A percentile compares a stretch with the other conserved stretches of the same genome.
These are phyloP conservation scores for Neopestalotiopsis sp. DNA, from an alignment of 2,329 filamentous ascomycete genomes.

Conservation along the genomic window DNA sequence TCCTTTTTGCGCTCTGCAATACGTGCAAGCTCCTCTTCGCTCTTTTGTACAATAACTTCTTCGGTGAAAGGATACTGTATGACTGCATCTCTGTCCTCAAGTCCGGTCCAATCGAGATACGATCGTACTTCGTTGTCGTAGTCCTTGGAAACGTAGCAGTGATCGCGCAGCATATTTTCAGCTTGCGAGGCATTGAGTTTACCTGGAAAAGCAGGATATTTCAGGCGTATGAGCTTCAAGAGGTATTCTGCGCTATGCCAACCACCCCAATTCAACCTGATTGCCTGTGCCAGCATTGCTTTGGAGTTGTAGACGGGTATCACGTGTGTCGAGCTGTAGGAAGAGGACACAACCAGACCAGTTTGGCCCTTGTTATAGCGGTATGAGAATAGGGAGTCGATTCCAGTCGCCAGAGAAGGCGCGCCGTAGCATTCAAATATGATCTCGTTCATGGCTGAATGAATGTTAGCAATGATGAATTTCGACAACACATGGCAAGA, in stretches of 20 bases:
- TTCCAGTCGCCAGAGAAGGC: conserved; percentile 89
- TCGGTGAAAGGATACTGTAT: conserved; percentile 95
- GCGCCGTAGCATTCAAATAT: conserved; percentile 95
- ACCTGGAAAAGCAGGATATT: conserved; percentile 87
- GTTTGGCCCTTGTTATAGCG: conserved; percentile 87
- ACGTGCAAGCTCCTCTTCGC: conserved; percentile 87
- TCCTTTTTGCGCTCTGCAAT: conserved; percentile 96
- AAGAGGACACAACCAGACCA: conserved; percentile 89
- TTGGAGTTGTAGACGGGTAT: conserved; percentile 92
- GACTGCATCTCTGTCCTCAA: conserved; percentile 87
- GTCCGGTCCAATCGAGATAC: conserved; percentile 88
- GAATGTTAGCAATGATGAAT: conserved; percentile 7
- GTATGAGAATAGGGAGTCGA: conserved; percentile 97
- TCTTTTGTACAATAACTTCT: conserved; percentile 88
- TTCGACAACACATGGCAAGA: not conserved
- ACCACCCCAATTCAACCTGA: conserved; percentile 92
- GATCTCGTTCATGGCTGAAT: conserved; percentile 90
- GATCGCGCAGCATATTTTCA: conserved; percentile 84
- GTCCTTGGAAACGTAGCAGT: conserved; percentile 86
- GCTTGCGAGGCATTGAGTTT: conserved; percentile 88
- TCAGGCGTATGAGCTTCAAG: conserved; percentile 84
- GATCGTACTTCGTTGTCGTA: conserved; percentile 79
- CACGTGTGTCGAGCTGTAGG: conserved; percentile 91
- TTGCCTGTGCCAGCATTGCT: conserved; percentile 83
- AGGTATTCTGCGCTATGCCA: conserved; percentile 90